Evolutionary conservation across 1,284 basidiomycete genomes (phyloP).

Genomic region (Schizophyllum amplum): DNA sequence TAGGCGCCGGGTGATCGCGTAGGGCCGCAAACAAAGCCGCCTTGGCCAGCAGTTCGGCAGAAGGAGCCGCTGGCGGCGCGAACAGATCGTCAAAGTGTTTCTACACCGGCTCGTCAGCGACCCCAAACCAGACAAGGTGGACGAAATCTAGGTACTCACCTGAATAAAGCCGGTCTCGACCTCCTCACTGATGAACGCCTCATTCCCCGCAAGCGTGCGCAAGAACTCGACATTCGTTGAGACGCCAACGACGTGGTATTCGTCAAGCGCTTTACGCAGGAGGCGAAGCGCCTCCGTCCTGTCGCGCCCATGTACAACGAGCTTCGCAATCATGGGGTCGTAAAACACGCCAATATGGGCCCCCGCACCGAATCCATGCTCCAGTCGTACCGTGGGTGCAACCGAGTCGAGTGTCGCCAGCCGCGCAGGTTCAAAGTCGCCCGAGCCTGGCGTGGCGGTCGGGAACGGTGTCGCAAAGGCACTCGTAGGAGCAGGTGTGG

Average conservation of each 20-base stretch:
- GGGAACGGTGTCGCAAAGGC: slow-evolving; percentile 44
- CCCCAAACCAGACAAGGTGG: neutral
- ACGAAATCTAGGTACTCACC: slow-evolving; percentile 29
- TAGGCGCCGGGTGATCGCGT: slow-evolving; percentile 35
- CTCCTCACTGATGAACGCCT: slow-evolving; percentile 71
- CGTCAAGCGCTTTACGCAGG: slow-evolving; percentile 72
- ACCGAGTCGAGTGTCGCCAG: slow-evolving; percentile 33
- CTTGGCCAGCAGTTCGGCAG: slow-evolving; percentile 61
- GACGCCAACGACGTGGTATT: slow-evolving; percentile 88
- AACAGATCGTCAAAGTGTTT: slow-evolving; percentile 77
- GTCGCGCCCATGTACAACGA: slow-evolving; percentile 86
- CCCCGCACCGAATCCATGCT: slow-evolving; percentile 83
- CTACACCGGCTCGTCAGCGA: slow-evolving; percentile 26
- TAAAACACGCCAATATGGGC: slow-evolving; percentile 90
- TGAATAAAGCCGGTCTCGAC: slow-evolving; percentile 92
- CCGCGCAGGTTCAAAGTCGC: neutral
- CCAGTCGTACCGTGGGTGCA: slow-evolving; percentile 70
- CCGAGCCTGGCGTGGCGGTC: neutral
- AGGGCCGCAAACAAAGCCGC: slow-evolving; percentile 72
- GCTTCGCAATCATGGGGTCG: slow-evolving; percentile 91
- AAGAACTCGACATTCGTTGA: slow-evolving; percentile 91
- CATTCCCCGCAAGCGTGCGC: slow-evolving; percentile 67
- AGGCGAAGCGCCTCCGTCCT: slow-evolving; percentile 80
- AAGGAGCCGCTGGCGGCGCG: slow-evolving; percentile 49
- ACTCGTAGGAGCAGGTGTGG: slow-evolving; percentile 63